Evolutionary conservation across 345 rosid species (phyloP).

Genomic region (Camelina neglecta): DNA sequence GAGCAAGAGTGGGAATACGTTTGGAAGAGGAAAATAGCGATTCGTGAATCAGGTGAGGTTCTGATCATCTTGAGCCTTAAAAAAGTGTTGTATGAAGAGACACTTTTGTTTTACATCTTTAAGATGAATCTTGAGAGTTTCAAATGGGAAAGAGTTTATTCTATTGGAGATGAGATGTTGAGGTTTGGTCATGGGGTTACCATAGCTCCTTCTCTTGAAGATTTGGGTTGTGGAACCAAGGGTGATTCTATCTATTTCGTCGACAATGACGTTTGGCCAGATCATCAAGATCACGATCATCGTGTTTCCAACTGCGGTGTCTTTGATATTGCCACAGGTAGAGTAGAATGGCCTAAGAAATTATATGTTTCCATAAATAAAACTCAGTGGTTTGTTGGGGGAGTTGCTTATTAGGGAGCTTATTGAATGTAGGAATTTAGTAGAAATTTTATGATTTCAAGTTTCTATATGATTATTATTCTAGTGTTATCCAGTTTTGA

Average conservation of each 20-base stretch:
- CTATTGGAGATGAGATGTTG: slow-evolving; percentile 32
- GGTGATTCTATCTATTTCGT: slow-evolving; percentile 12
- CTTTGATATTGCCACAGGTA: not conserved
- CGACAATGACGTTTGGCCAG: slow-evolving; percentile 6
- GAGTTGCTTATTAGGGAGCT: too few species aligned
- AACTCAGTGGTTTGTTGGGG: too few species aligned
- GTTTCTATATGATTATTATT: too few species aligned
- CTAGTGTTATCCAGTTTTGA: too few species aligned
- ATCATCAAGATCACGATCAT: slow-evolving; percentile 2
- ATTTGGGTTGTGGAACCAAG: slow-evolving; percentile 23
- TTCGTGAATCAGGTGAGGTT: slow-evolving; percentile 7
- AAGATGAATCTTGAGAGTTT: slow-evolving; percentile 29
- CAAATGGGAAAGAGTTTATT: slow-evolving; percentile 25
- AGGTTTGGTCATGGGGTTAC: slow-evolving; percentile 27
- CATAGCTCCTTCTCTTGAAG: not conserved
- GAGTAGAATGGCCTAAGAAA: too few species aligned
- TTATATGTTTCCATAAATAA: too few species aligned
- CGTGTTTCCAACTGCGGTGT: not conserved
- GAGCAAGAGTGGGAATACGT: slow-evolving; percentile 16
- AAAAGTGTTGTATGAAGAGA: not conserved
- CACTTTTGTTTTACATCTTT: slow-evolving; percentile 23
- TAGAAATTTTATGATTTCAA: too few species aligned
- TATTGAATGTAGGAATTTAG: too few species aligned
- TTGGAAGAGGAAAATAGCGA: slow-evolving; percentile 20
- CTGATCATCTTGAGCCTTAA: slow-evolving; percentile 18